These are phyloP conservation scores for Prorocentrum cordatum DNA, from an alignment of 169 alveolate species.

Conservation along the genomic window DNA sequence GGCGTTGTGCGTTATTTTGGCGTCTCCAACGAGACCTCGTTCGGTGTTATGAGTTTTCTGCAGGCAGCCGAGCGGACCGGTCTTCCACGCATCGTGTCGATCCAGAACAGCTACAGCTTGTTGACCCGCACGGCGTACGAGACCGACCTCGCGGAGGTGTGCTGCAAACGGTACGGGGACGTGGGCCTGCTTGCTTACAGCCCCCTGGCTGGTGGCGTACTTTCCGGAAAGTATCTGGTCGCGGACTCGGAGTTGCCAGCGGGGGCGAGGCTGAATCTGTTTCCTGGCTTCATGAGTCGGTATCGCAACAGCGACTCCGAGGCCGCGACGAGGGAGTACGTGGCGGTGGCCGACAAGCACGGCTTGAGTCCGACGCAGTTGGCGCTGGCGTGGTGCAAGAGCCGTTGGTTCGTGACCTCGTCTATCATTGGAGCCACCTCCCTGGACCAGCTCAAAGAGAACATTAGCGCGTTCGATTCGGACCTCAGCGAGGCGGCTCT, in stretches of 20 bases:
- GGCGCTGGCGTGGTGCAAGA: background rate
- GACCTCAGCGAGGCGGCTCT: too few relatives aligned
- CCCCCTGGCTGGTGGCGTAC: constrained; percentile 80
- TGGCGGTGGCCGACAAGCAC: background rate
- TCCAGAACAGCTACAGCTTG: constrained; percentile 78
- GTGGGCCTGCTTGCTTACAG: constrained; percentile 77
- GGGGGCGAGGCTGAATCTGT: background rate
- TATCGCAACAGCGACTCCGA: background rate
- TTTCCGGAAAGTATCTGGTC: constrained; percentile 81
- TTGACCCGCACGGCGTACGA: constrained; percentile 80
- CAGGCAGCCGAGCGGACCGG: too few relatives aligned
- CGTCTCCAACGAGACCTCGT: too few relatives aligned
- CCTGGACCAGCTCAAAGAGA: background rate
- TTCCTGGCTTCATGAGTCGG: background rate
- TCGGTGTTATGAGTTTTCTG: too few relatives aligned
- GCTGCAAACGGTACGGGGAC: constrained; percentile 23
- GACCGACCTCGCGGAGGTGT: constrained; percentile 80
- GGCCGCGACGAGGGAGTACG: background rate
- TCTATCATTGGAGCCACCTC: background rate
- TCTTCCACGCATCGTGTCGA: constrained; percentile 76
- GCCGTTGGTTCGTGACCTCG: background rate
- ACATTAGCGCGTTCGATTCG: too few relatives aligned
- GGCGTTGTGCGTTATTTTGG: too few relatives aligned
- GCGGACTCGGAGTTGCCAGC: background rate
- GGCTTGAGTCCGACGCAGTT: background rate